A percentile compares a stretch with the other conserved stretches of the same genome.
Evolutionary conservation across 805 yeast species (phyloP).

Genomic region (Saturnispora kantuleensis): DNA sequence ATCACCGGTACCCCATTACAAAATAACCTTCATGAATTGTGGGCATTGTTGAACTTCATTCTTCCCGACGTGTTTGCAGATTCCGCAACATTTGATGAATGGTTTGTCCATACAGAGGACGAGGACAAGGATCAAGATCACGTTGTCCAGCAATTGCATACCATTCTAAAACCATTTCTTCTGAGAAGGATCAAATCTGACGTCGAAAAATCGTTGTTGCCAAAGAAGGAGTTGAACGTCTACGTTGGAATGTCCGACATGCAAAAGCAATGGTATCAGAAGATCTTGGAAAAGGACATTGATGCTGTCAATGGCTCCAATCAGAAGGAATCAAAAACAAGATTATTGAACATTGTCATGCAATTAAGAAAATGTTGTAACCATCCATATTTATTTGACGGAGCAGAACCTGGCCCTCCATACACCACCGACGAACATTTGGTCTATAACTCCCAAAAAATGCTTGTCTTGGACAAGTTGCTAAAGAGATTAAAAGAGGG

Average conservation of each 20-base stretch:
- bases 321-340: conserved; percentile 87
- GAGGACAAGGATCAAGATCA: conserved; percentile 69
- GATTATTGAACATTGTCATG: conserved; percentile 90
- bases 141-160: conserved; percentile 81
- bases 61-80: conserved; percentile 94
- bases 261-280: conserved; percentile 90
- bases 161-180: conserved; percentile 78
- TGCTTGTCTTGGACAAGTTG: conserved; percentile 79
- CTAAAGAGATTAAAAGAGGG: conserved; percentile 57
- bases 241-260: conserved; percentile 93
- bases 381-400: conserved; percentile 94
- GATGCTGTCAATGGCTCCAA: conserved; percentile 94
- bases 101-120: conserved; percentile 76
- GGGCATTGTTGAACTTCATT: conserved; percentile 88
- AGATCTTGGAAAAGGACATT: conserved; percentile 80
- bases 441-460: conserved; percentile 82
- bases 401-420: conserved; percentile 99
- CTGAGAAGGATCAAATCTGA: conserved; percentile 86
- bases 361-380: conserved; percentile 94
- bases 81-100: conserved; percentile 78
- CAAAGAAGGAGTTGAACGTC: conserved; percentile 82
- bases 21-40: conserved; percentile 87
- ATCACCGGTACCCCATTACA: conserved; percentile 97
- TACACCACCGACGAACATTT: conserved; percentile 92
- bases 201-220: conserved; percentile 82